A percentile compares a stretch with the other conserved stretches of the same genome.
Evolutionary conservation across 805 yeast genomes (phyloP).

Genomic region (Hanseniaspora nectarophila): DNA sequence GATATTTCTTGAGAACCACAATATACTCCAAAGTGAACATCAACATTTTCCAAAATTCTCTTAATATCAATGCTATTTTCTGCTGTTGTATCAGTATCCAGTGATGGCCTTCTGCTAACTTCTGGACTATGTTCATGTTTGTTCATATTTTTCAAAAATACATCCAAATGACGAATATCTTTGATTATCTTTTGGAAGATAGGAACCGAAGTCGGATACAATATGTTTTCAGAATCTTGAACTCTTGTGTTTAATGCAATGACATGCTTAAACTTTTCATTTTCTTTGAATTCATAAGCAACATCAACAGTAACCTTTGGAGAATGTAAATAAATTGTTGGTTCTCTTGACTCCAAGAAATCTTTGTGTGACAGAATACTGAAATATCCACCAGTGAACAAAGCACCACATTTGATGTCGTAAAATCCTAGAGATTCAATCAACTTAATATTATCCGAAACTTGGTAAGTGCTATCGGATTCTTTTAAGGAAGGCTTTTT

Average conservation of each 20-base stretch:
- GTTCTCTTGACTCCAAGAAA: constrained; percentile 30
- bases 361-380: constrained; percentile 31
- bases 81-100: constrained; percentile 15
- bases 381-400: constrained; percentile 61
- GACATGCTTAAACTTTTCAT: constrained; percentile 20
- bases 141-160: constrained; percentile 14
- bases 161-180: background rate
- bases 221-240: constrained; percentile 52
- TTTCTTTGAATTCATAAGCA: constrained; percentile 33
- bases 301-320: constrained; percentile 58
- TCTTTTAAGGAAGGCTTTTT: background rate
- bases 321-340: constrained; percentile 54
- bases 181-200: constrained; percentile 31
- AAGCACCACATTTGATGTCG: constrained; percentile 40
- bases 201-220: constrained; percentile 70
- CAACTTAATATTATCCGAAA: background rate
- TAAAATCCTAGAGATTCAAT: constrained; percentile 18
- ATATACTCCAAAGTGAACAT: constrained; percentile 48
- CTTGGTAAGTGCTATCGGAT: background rate
- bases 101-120: constrained; percentile 31
- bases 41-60: constrained; percentile 41
- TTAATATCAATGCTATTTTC: constrained; percentile 30
- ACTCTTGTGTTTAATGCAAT: constrained; percentile 23
- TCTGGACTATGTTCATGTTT: constrained; percentile 46
- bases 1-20: constrained; percentile 64